Percentiles rank a stretch among this genome's conserved stretches.
phyloP scores from a whole-genome alignment of 2,329 filamentous ascomycete genomes.

The Parafenestella ontariensis region DNA sequence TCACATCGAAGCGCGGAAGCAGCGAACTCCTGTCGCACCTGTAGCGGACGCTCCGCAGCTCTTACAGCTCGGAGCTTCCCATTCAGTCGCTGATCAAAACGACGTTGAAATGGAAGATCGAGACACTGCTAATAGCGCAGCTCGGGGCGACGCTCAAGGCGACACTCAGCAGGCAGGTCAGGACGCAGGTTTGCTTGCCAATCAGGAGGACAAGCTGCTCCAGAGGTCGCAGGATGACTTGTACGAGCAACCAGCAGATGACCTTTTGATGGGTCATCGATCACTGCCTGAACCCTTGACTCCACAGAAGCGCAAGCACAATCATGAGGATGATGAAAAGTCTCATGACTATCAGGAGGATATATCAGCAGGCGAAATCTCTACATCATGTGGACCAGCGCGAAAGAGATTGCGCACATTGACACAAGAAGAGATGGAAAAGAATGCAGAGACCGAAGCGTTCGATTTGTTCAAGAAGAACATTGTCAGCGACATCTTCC shows the following conservation, averaged over 20 bases:
- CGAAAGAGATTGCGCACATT: not conserved
- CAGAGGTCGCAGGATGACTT: no score
- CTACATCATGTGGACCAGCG: not conserved
- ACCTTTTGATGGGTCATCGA: no score
- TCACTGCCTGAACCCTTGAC: not conserved
- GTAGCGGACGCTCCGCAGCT: no score
- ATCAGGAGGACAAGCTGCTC: no score
- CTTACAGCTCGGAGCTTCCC: not conserved
- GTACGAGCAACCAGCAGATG: no score
- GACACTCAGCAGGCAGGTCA: no score
- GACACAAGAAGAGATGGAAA: not conserved
- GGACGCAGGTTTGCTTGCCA: no score
- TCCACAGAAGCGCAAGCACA: not conserved
- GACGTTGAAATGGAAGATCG: not conserved
- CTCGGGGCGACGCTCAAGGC: no score
- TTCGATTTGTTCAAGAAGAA: not conserved
- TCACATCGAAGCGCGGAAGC: conserved; percentile 2
- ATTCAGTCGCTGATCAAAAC: no score
- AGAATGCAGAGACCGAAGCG: not conserved
- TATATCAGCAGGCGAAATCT: not conserved
- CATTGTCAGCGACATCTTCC: conserved; percentile 5
- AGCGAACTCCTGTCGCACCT: not conserved
- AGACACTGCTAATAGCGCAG: no score
- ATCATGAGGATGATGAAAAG: not conserved
- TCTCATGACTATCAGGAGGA: not conserved